Evolutionary conservation across 2,329 filamentous ascomycete genomes (phyloP), one percentile per base, ranked within the genome.

Genomic region (Microdochium paspali): DNA sequence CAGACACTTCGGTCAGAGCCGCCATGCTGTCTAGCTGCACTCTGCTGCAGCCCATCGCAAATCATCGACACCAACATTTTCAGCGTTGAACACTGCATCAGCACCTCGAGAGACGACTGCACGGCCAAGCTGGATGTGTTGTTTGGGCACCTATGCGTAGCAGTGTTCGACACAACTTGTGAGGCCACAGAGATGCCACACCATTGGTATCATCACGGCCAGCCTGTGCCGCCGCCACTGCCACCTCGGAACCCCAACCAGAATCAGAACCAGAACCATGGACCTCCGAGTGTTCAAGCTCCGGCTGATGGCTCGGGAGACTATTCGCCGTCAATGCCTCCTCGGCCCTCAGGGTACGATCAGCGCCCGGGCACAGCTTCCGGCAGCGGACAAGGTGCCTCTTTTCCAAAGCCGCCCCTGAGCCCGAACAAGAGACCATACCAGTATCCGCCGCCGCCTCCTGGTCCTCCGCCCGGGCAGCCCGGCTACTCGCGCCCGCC

Each of bases 371-470:
- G 24, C 18, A 24, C 30, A 7, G 32, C 35, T 9, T 40, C 35
- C 15, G 18, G 35, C 18, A 21, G 35, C 35, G 35, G 35, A 7
- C 26, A 32, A 3, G 21, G 21, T 30, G 7, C 6, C 39, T 15
- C 6, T 24, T 26, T 40, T 20, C 35, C 35, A 18, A 15, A 20
- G 10, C 56, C 54, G 24, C 53, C 55, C 25, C 49, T 53, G 48
- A 54, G 47, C 28, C 54, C 51, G 26, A 53, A 49, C 25, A 45
- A 39, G 10, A 48, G 47, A 45, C 46, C 23, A 10, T 18, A 40
- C 35, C 35, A 40, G 7, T 51, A 47, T 46, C 50, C 53, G 15
- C 50, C 49, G 12, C 52, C 50, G 28, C 51, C 53, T 20, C 48
- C 49, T 32, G 44, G 45, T 9, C 49, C 42, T 30, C 52, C 52